These are phyloP conservation scores for Dissophora ornata DNA, from an alignment of 192 early-diverging fungal genomes.

Conservation along the genomic window DNA sequence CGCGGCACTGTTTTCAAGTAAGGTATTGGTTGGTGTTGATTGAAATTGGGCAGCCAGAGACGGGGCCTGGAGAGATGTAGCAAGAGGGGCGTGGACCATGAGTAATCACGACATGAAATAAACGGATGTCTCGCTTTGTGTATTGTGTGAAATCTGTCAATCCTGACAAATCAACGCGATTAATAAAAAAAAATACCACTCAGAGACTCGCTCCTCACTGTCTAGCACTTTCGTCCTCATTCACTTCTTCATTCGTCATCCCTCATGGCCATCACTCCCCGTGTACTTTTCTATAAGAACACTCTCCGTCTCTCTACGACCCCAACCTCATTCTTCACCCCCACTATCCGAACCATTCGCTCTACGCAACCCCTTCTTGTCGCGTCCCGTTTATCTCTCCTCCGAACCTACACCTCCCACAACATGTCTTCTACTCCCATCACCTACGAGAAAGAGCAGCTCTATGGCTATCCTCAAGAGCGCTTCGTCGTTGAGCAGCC, in stretches of 20 bases:
- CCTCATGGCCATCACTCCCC: background rate
- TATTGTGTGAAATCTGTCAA: too few species aligned
- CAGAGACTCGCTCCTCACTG: too few species aligned
- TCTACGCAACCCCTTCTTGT: background rate
- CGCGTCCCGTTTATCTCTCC: background rate
- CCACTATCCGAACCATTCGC: background rate
- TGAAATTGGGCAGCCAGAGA: too few species aligned
- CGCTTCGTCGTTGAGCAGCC: slow-evolving; percentile 25
- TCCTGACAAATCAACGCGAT: slow-evolving; percentile 1
- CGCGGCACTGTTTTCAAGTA: slow-evolving; percentile 69
- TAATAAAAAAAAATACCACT: background rate
- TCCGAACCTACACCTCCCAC: background rate
- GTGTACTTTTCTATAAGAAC: background rate
- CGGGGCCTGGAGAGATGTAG: too few species aligned
- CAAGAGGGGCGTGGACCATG: too few species aligned
- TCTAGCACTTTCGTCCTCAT: too few species aligned
- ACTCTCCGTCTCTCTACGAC: background rate
- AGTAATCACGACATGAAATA: too few species aligned
- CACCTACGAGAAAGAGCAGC: slow-evolving; percentile 1
- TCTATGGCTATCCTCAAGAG: slow-evolving; percentile 17
- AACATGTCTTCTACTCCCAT: background rate
- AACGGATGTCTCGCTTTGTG: too few species aligned
- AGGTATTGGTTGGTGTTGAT: too few species aligned
- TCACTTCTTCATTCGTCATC: background rate
- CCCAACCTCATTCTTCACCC: background rate